Evolutionary conservation across 1,284 basidiomycete species (phyloP).

Genomic region (Ceratobasidium sp.): DNA sequence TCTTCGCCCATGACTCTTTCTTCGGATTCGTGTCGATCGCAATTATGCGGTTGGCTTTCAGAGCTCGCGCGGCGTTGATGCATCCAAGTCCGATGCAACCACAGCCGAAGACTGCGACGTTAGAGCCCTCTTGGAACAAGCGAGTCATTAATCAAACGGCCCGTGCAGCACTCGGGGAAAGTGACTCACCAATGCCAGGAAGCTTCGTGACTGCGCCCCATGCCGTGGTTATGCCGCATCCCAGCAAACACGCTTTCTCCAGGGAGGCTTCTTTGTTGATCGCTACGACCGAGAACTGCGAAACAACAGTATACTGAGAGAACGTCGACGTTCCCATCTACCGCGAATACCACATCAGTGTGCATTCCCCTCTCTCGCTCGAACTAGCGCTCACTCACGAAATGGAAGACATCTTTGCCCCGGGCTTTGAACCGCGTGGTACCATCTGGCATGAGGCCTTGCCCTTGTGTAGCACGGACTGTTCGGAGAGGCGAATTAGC

Average conservation of each 20-base stretch:
- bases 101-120: constrained; percentile 94
- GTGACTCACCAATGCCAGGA: constrained; percentile 75
- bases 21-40: constrained; percentile 91
- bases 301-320: constrained; percentile 98
- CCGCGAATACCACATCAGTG: not conserved
- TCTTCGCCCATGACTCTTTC: constrained; percentile 90
- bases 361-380: not conserved
- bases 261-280: constrained; percentile 89
- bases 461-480: constrained; percentile 95
- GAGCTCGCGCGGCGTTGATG: constrained; percentile 82
- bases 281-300: constrained; percentile 95
- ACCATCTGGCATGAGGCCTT: constrained; percentile 95
- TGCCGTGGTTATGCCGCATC: constrained; percentile 98
- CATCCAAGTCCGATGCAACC: constrained; percentile 97
- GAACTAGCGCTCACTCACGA: constrained; percentile 68
- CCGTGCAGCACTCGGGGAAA: not conserved
- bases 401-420: constrained; percentile 90
- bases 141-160: no score
- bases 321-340: constrained; percentile 99
- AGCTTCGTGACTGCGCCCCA: constrained; percentile 90
- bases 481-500: constrained; percentile 45
- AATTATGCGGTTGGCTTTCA: constrained; percentile 89
- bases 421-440: constrained; percentile 92
- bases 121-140: constrained; percentile 75
- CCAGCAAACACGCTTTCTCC: constrained; percentile 93